phyloP scores from a whole-genome alignment of 2,329 filamentous ascomycete genomes.

The Malbranchea cinnamomea region DNA sequence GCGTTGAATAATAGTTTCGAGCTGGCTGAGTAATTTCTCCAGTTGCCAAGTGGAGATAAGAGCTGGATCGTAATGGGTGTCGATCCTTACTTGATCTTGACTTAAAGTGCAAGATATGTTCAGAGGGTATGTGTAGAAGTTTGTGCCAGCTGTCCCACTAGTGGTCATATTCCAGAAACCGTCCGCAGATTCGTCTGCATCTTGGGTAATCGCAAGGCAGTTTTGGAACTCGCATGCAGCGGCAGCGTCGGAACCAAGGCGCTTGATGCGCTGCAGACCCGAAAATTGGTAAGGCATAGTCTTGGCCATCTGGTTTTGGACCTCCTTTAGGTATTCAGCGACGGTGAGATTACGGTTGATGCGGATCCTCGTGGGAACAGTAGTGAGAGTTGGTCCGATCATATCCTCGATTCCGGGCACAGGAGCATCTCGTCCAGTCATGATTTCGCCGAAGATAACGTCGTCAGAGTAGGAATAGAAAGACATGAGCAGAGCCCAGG shows the following conservation, averaged over 20 bases:
- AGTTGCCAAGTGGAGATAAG: constrained; percentile 10
- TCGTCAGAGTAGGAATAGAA: constrained; percentile 24
- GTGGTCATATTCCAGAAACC: constrained; percentile 9
- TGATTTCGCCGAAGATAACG: constrained; percentile 26
- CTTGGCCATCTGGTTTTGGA: constrained; percentile 38
- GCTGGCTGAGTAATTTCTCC: constrained; percentile 9
- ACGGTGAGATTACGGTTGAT: constrained; percentile 20
- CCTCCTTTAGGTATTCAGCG: constrained; percentile 35
- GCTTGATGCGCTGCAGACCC: constrained; percentile 32
- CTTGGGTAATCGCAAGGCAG: constrained; percentile 20
- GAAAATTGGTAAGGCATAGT: constrained; percentile 47
- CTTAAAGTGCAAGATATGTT: constrained; percentile 9
- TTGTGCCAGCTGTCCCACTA: constrained; percentile 6
- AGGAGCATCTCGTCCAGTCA: constrained; percentile 25
- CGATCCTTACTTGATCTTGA: constrained; percentile 7
- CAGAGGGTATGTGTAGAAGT: constrained; percentile 9
- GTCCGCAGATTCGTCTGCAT: constrained; percentile 11
- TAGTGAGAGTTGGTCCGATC: constrained; percentile 26
- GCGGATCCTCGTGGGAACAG: constrained; percentile 23
- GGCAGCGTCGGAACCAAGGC: constrained; percentile 31
- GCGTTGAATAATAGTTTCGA: constrained; percentile 9
- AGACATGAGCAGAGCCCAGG: constrained; percentile 24
- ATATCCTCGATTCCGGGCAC: constrained; percentile 25
- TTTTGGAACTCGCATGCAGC: constrained; percentile 27
- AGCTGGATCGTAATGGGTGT: constrained; percentile 9